Percentiles rank a stretch among this genome's conserved stretches.
phyloP scores from a whole-genome alignment of 768 basidiomycete species.

The Leucosporidium creatinivorum region DNA sequence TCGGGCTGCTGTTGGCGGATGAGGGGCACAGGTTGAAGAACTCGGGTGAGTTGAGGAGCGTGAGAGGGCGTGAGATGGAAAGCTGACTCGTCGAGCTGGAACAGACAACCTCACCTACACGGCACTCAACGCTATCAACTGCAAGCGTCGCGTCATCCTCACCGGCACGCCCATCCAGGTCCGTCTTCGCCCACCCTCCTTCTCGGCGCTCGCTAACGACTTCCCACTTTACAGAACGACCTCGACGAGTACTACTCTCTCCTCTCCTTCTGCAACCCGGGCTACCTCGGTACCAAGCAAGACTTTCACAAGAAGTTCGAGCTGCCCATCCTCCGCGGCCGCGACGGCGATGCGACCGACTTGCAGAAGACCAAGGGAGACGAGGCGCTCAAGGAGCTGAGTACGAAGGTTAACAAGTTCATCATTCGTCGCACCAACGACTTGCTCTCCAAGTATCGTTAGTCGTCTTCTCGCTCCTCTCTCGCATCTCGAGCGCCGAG shows the following conservation, averaged over 20 bases:
- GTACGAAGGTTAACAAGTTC: slow-evolving; percentile 47
- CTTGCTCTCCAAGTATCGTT: slow-evolving; percentile 77
- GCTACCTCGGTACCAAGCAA: slow-evolving; percentile 56
- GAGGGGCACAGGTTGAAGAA: slow-evolving; percentile 98
- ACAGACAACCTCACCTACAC: slow-evolving; percentile 32
- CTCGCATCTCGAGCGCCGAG: slow-evolving; percentile 2
- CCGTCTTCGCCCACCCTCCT: slow-evolving; percentile 68
- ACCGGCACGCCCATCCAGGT: slow-evolving; percentile 86
- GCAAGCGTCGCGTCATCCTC: slow-evolving; percentile 74
- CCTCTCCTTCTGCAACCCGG: slow-evolving; percentile 95
- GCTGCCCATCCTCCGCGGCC: slow-evolving; percentile 75
- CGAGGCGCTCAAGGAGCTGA: slow-evolving; percentile 66
- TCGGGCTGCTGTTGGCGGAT: slow-evolving; percentile 90
- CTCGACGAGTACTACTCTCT: slow-evolving; percentile 90
- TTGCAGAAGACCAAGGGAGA: slow-evolving; percentile 74
- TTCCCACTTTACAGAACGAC: slow-evolving; percentile 60
- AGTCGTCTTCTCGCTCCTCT: slow-evolving; percentile 42
- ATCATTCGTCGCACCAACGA: slow-evolving; percentile 83
- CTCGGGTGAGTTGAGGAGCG: slow-evolving; percentile 53
- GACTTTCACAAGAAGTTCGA: slow-evolving; percentile 64
- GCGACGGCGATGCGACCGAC: slow-evolving; percentile 64
- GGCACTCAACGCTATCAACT: slow-evolving; percentile 70
- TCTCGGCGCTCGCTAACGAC: slow-evolving; percentile 61
- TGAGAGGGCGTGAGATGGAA: not conserved
- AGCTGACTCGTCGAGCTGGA: not conserved